Conservation (phyloP, 805 yeast species). For the Kluyveromyces aestuarii region DNA sequence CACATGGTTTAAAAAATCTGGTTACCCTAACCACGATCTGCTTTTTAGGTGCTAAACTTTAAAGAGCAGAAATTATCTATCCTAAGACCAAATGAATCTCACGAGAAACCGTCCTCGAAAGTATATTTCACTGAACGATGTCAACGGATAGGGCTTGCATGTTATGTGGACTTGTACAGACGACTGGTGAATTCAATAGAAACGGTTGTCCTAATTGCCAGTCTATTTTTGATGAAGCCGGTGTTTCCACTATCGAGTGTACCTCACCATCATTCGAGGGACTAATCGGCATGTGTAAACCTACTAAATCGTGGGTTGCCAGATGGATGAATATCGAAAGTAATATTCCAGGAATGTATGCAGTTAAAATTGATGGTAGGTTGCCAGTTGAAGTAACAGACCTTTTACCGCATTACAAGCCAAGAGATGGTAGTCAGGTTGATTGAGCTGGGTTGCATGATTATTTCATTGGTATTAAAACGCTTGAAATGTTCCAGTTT, state of each 20-base stretch:
- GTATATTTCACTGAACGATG: constrained; percentile 3
- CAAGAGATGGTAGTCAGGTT: constrained; percentile 85
- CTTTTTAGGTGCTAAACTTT: too few relatives aligned
- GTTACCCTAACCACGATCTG: too few relatives aligned
- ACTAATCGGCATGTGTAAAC: constrained; percentile 79
- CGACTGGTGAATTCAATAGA: constrained; percentile 66
- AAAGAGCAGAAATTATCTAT: too few relatives aligned
- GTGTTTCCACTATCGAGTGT: constrained; percentile 80
- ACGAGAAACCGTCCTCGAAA: not conserved
- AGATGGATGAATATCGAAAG: constrained; percentile 90
- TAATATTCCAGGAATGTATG: constrained; percentile 83
- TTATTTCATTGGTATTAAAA: too few relatives aligned
- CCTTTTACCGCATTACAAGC: constrained; percentile 73
- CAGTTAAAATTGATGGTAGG: constrained; percentile 87
- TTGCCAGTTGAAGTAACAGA: constrained; percentile 78
- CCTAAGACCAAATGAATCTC: too few relatives aligned
- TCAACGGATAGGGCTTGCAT: constrained; percentile 82
- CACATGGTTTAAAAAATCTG: too few relatives aligned
- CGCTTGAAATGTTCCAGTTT: not conserved
- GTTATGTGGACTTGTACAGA: constrained; percentile 90
- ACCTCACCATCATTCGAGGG: constrained; percentile 97
- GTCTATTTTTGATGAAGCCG: constrained; percentile 72
- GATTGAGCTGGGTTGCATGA: constrained; percentile 24
- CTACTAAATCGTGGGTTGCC: constrained; percentile 88
- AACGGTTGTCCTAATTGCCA: constrained; percentile 97